A percentile compares a stretch with the other conserved stretches of the same genome.
Conservation (phyloP, 2,329 filamentous ascomycete species). For the Penicillium griseofulvum region DNA sequence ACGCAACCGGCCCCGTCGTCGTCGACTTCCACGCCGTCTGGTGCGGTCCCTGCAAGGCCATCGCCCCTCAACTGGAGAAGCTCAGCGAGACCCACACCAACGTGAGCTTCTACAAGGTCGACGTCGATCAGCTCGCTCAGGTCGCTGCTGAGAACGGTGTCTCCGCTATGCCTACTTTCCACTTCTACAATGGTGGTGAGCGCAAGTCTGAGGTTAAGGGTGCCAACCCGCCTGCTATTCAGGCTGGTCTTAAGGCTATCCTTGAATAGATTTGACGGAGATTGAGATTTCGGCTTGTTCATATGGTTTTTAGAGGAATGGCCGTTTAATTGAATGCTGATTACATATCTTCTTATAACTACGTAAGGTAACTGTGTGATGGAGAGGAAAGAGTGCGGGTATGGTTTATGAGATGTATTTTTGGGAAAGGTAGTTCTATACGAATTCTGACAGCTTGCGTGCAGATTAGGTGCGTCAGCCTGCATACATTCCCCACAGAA, state of each 20-base stretch:
- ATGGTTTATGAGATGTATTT: no score
- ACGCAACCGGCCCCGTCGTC: slow-evolving; percentile 60
- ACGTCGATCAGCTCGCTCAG: slow-evolving; percentile 78
- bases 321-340: not conserved
- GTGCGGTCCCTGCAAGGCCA: slow-evolving; percentile 94
- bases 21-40: slow-evolving; percentile 86
- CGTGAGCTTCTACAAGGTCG: slow-evolving; percentile 80
- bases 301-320: not conserved
- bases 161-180: slow-evolving; percentile 90
- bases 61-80: slow-evolving; percentile 71
- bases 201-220: slow-evolving; percentile 73
- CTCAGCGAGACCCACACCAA: slow-evolving; percentile 57
- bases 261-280: slow-evolving; percentile 17
- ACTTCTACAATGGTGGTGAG: slow-evolving; percentile 76
- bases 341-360: not conserved
- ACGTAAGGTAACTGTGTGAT: no score
- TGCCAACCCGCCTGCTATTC: slow-evolving; percentile 70
- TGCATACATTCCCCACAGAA: not conserved
- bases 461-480: not conserved
- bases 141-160: slow-evolving; percentile 75
- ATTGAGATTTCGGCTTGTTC: slow-evolving; percentile 5
- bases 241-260: slow-evolving; percentile 38
- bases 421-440: not conserved
- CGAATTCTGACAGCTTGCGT: not conserved
- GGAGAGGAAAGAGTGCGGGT: no score